Conservation (phyloP, 495 filamentous ascomycete genomes). For the Pseudomonodictys pantanalensis region DNA sequence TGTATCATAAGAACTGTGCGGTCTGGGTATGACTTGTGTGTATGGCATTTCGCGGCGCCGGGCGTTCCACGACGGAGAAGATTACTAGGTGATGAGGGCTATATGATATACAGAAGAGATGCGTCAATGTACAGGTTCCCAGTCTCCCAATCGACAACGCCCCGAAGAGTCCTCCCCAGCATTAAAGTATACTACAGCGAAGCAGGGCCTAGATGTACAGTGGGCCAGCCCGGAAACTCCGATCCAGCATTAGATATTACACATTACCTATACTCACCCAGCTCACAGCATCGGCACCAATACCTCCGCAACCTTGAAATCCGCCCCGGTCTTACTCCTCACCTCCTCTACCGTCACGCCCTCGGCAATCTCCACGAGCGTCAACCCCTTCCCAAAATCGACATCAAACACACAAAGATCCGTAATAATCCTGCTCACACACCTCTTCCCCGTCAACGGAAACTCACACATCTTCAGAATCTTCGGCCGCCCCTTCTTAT, state of each 20-base stretch:
- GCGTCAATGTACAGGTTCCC: no score
- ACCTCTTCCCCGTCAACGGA: conserved; percentile 52
- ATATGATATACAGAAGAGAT: no score
- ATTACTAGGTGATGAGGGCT: no score
- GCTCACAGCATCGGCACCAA: conserved; percentile 49
- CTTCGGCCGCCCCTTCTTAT: conserved; percentile 59
- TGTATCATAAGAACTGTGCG: conserved; percentile 1
- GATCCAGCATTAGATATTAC: background rate
- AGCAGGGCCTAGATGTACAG: no score
- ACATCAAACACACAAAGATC: conserved; percentile 60
- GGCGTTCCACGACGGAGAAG: no score
- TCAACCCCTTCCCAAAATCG: conserved; percentile 51
- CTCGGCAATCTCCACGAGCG: conserved; percentile 55
- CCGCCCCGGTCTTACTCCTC: conserved; percentile 53
- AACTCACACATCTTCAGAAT: conserved; percentile 56
- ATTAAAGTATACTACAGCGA: no score
- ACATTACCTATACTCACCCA: background rate
- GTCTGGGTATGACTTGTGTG: no score
- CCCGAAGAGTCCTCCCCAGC: no score
- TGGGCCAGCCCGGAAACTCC: no score
- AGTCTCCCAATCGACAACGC: no score
- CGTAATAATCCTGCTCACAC: conserved; percentile 54
- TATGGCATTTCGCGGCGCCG: no score
- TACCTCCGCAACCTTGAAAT: conserved; percentile 50
- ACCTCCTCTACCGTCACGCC: conserved; percentile 55